phyloP scores from a whole-genome alignment of 129 eudicot species.

The Helichrysum umbraculigerum region DNA sequence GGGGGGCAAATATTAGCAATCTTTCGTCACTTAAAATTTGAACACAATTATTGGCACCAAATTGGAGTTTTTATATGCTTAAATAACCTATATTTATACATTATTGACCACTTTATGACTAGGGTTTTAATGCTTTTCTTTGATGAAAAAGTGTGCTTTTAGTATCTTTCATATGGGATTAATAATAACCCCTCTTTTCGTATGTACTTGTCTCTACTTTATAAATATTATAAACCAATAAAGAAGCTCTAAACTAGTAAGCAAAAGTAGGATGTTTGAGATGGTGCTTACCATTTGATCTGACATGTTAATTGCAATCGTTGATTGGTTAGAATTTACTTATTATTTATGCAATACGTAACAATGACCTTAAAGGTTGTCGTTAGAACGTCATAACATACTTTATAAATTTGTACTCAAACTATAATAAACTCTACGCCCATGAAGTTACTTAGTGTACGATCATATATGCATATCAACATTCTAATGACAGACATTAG shows the following conservation, averaged over 20 bases:
- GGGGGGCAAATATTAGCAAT: constrained; percentile 28
- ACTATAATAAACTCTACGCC: no score
- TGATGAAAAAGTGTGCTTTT: constrained; percentile 19
- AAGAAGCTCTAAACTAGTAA: constrained; percentile 20
- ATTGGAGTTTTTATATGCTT: constrained; percentile 24
- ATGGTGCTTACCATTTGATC: constrained; percentile 19
- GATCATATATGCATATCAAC: no score
- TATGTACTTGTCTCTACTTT: constrained; percentile 32
- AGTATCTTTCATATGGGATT: constrained; percentile 35
- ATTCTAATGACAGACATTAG: no score
- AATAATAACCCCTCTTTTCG: constrained; percentile 35
- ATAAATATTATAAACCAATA: constrained; percentile 3
- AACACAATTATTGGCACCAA: constrained; percentile 42
- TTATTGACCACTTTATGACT: constrained; percentile 40
- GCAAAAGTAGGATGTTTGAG: constrained; percentile 16
- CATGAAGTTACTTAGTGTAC: no score
- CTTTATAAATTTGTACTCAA: no score
- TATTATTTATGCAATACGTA: no score
- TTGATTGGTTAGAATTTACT: not conserved
- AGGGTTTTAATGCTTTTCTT: constrained; percentile 24
- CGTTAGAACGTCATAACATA: no score
- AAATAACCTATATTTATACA: constrained; percentile 7
- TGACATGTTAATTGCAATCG: not conserved
- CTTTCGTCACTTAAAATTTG: constrained; percentile 30
- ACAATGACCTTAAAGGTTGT: no score